phyloP scores from a whole-genome alignment of 1,139 yeast genomes.

The Debaryomycetaceae sp. region DNA sequence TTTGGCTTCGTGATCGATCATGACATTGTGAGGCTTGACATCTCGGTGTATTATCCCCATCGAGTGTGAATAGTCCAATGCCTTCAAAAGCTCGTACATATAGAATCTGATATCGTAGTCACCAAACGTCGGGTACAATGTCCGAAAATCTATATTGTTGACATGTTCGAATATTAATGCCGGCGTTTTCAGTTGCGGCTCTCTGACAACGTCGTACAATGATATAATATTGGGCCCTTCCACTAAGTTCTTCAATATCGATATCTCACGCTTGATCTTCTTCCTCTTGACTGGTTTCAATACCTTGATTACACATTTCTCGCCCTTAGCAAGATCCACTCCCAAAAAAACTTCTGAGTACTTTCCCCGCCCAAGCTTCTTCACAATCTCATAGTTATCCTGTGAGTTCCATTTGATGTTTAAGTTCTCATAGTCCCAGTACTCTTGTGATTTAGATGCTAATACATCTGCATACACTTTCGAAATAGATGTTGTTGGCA shows the following conservation, averaged over 20 bases:
- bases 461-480: slow-evolving; percentile 44
- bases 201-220: slow-evolving; percentile 83
- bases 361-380: slow-evolving; percentile 47
- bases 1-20: slow-evolving; percentile 86
- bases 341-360: slow-evolving; percentile 48
- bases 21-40: slow-evolving; percentile 96
- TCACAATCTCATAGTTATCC: slow-evolving; percentile 45
- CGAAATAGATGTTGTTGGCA: slow-evolving; percentile 30
- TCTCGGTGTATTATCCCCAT: slow-evolving; percentile 99
- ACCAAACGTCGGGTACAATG: slow-evolving; percentile 85
- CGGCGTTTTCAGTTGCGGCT: slow-evolving; percentile 88
- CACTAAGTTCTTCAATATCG: slow-evolving; percentile 82
- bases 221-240: slow-evolving; percentile 84
- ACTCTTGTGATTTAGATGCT: slow-evolving; percentile 40
- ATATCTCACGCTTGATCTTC: slow-evolving; percentile 93
- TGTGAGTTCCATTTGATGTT: slow-evolving; percentile 47
- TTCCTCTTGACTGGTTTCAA: slow-evolving; percentile 95
- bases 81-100: slow-evolving; percentile 83
- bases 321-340: slow-evolving; percentile 28
- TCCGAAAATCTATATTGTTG: slow-evolving; percentile 86
- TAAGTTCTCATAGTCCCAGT: slow-evolving; percentile 48
- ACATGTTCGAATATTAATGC: slow-evolving; percentile 90
- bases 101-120: slow-evolving; percentile 83
- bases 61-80: slow-evolving; percentile 91
- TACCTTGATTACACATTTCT: slow-evolving; percentile 80